phyloP scores from a whole-genome alignment of 106 monocot species.

The Triglochin maritima region DNA sequence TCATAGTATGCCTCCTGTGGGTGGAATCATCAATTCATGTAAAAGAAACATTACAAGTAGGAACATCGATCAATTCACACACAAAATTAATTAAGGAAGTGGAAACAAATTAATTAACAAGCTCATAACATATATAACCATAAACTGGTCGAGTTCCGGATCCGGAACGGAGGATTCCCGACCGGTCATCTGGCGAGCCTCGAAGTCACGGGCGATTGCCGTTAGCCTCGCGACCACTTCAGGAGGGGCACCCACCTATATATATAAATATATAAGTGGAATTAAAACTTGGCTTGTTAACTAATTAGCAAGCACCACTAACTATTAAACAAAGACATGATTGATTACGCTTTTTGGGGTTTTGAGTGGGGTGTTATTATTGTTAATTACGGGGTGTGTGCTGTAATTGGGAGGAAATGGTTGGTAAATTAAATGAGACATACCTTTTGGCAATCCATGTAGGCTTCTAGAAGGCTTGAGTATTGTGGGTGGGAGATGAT shows the following conservation, averaged over 20 bases:
- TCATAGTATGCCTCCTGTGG: constrained; percentile 53
- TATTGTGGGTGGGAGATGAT: constrained; percentile 95
- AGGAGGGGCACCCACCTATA: constrained; percentile 85
- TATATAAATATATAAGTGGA: background rate
- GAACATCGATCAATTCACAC: background rate
- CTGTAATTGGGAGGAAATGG: too few species aligned
- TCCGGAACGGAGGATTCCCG: constrained; percentile 26
- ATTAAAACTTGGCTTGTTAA: too few species aligned
- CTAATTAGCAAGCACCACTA: background rate
- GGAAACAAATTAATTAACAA: background rate
- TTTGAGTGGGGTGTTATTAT: background rate
- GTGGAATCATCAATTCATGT: too few species aligned
- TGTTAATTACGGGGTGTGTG: background rate
- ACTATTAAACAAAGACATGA: background rate
- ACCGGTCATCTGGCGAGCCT: constrained; percentile 22
- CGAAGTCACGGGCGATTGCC: constrained; percentile 31
- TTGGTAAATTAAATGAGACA: background rate
- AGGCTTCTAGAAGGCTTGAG: constrained; percentile 64
- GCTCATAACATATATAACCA: constrained; percentile 29
- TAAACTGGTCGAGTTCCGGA: constrained; percentile 96
- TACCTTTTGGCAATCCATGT: constrained; percentile 94
- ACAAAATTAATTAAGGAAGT: background rate
- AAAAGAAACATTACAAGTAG: too few species aligned
- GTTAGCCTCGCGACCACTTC: constrained; percentile 55
- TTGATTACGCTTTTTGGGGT: background rate